Percentiles rank a stretch among this genome's conserved stretches.
phyloP scores from a whole-genome alignment of 805 yeast genomes.

The Sugiyamaella smithiae region DNA sequence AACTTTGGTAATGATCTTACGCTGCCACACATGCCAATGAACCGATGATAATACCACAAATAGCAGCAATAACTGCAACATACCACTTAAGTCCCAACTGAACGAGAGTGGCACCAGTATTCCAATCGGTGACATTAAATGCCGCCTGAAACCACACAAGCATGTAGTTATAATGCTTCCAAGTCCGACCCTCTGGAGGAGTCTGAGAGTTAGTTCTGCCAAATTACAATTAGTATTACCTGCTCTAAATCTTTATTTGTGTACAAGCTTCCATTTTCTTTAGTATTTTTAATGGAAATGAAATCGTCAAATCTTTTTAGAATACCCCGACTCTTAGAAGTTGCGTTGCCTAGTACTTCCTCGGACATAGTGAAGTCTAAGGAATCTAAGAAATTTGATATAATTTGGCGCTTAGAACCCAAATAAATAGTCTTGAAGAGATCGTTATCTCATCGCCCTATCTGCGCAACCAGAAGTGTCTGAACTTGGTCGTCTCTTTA shows the following conservation, averaged over 20 bases:
- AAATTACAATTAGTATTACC: not conserved
- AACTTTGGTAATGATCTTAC: constrained; percentile 14
- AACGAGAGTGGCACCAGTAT: constrained; percentile 19
- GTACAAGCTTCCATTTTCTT: not conserved
- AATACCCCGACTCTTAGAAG: too few relatives aligned
- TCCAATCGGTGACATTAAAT: constrained; percentile 33
- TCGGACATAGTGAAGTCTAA: too few relatives aligned
- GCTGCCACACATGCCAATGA: constrained; percentile 1
- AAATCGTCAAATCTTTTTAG: constrained; percentile 20
- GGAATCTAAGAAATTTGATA: too few relatives aligned
- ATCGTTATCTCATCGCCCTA: too few relatives aligned
- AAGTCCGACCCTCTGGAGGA: constrained; percentile 6
- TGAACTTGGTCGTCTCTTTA: too few relatives aligned
- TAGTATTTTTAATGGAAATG: not conserved
- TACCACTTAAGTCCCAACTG: constrained; percentile 18
- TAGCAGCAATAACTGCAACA: constrained; percentile 10
- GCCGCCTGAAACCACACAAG: constrained; percentile 24
- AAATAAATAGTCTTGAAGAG: too few relatives aligned
- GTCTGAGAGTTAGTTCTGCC: not conserved
- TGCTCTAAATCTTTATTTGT: constrained; percentile 6
- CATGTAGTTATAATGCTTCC: constrained; percentile 8
- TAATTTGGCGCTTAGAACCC: too few relatives aligned
- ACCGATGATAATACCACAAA: constrained; percentile 6
- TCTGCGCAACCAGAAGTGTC: too few relatives aligned
- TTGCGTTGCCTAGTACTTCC: too few relatives aligned